phyloP scores from a whole-genome alignment of 345 rosid species.

The Ceriops zippeliana region DNA sequence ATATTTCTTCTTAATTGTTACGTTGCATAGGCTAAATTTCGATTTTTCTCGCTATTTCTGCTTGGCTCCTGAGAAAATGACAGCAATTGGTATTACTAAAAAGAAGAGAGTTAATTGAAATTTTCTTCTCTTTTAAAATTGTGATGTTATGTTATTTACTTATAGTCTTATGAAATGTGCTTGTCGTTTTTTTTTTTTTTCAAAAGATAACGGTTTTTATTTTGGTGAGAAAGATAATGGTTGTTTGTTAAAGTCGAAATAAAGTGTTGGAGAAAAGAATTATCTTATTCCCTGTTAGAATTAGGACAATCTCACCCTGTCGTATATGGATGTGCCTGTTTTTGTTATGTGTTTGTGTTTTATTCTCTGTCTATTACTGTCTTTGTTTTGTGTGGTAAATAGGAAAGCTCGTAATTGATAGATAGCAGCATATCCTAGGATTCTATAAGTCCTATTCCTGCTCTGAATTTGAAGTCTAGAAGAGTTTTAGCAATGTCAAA shows the following conservation, averaged over 20 bases:
- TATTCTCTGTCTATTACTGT: neutral
- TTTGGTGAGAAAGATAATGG: too few relatives aligned
- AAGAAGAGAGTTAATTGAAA: neutral
- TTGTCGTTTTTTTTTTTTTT: too few relatives aligned
- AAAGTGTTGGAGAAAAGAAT: too few relatives aligned
- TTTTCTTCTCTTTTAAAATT: neutral
- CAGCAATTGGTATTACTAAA: neutral
- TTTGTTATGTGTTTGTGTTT: too few relatives aligned
- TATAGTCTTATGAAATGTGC: too few relatives aligned
- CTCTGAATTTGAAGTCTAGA: neutral
- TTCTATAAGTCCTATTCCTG: neutral
- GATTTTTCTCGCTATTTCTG: constrained; percentile 2
- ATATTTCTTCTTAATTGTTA: neutral
- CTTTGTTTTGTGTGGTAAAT: neutral
- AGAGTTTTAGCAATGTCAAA: too few relatives aligned
- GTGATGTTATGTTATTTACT: neutral
- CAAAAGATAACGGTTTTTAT: too few relatives aligned
- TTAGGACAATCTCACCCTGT: too few relatives aligned
- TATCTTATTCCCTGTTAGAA: too few relatives aligned
- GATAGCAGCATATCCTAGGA: neutral
- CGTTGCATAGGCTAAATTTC: constrained; percentile 2
- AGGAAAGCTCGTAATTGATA: neutral
- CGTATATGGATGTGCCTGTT: too few relatives aligned
- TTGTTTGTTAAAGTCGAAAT: too few relatives aligned
- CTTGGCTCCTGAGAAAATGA: constrained; percentile 26